These are phyloP conservation scores for Aquilaria agallochum DNA, from an alignment of 441 rosid genomes.

Conservation along the genomic window DNA sequence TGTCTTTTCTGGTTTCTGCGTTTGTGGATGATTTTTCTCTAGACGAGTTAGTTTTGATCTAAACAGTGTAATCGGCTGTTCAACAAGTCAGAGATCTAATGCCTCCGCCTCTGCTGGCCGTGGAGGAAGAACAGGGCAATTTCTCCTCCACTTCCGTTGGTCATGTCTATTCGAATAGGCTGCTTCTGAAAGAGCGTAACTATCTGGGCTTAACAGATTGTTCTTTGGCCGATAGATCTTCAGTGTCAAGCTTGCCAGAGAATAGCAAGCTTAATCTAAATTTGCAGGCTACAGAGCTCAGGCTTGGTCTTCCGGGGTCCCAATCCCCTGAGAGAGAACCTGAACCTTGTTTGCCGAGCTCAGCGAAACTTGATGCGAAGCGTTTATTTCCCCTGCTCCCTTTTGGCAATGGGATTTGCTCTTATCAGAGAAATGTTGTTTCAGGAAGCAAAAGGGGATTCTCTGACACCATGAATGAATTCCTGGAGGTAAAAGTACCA, in stretches of 20 bases:
- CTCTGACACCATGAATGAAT: slow-evolving; percentile 69
- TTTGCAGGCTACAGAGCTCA: slow-evolving; percentile 82
- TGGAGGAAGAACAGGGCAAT: slow-evolving; percentile 49
- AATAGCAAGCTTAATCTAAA: slow-evolving; percentile 46
- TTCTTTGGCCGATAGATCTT: slow-evolving; percentile 58
- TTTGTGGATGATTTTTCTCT: slow-evolving; percentile 4
- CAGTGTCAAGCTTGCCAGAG: slow-evolving; percentile 34
- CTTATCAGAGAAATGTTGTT: slow-evolving; percentile 49
- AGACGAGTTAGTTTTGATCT: not conserved
- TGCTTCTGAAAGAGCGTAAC: slow-evolving; percentile 46
- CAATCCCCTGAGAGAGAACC: slow-evolving; percentile 65
- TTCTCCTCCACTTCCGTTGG: slow-evolving; percentile 36
- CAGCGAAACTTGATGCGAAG: slow-evolving; percentile 63
- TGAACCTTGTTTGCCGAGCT: slow-evolving; percentile 32
- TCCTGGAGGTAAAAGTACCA: slow-evolving; percentile 58
- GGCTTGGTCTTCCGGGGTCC: slow-evolving; percentile 87
- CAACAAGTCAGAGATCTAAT: slow-evolving; percentile 28
- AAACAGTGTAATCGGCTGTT: slow-evolving; percentile 19
- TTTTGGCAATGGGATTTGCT: slow-evolving; percentile 50
- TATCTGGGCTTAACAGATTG: slow-evolving; percentile 62
- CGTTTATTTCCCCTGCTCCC: slow-evolving; percentile 74
- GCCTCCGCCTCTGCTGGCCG: slow-evolving; percentile 48
- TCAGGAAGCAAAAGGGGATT: slow-evolving; percentile 86
- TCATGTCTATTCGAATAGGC: slow-evolving; percentile 31
- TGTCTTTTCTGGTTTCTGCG: not conserved